Evolutionary conservation across 78 protist genomes (phyloP).

Genomic region (Dictyostelium capitatum): DNA sequence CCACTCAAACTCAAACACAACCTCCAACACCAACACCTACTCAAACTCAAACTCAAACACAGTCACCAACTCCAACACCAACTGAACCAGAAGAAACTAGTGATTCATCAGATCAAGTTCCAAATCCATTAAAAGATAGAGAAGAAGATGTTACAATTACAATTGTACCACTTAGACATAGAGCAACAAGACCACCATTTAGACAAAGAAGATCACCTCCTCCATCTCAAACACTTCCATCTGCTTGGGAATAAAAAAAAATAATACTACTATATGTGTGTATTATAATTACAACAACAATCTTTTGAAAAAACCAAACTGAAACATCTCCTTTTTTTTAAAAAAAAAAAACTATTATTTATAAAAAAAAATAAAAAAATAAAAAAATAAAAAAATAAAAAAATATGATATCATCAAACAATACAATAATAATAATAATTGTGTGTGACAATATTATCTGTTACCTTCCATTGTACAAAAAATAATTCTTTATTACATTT

Average conservation of each 20-base stretch:
- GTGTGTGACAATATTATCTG: no score
- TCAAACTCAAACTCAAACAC: neutral
- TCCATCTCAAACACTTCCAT: conserved; percentile 13
- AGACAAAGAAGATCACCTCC: conserved; percentile 6
- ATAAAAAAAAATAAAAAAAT: neutral
- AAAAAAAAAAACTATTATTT: neutral
- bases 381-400: neutral
- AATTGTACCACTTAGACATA: conserved; percentile 5
- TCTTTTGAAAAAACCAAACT: neutral
- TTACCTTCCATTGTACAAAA: no score
- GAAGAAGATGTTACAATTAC: neutral
- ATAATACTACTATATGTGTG: no score
- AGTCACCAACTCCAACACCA: conserved; percentile 1
- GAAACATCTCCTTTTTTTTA: neutral
- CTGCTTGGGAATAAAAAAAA: conserved; percentile 8
- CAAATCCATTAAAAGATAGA: neutral
- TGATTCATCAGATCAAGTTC: neutral
- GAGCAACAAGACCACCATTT: conserved; percentile 14
- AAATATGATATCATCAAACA: neutral
- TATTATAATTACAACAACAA: no score
- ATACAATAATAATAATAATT: no score
- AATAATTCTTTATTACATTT: no score
- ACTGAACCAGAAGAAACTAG: neutral
- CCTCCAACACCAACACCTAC: neutral
- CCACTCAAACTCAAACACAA: neutral